A percentile compares a stretch with the other conserved stretches of the same genome.
phyloP scores from a whole-genome alignment of 768 basidiomycete species.

The Mycena amicta region DNA sequence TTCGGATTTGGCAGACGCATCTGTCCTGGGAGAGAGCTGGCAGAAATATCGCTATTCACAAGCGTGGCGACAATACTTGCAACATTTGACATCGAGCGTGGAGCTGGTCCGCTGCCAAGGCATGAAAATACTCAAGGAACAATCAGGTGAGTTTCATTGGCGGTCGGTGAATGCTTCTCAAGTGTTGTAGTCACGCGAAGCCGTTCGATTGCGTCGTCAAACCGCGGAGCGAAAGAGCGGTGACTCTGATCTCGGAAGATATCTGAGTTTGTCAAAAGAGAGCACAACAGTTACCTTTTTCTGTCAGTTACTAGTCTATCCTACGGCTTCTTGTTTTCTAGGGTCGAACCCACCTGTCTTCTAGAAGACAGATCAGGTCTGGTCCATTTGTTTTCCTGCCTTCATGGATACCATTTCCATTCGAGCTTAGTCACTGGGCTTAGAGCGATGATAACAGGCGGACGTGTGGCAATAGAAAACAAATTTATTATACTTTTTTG shows the following conservation, averaged over 20 bases:
- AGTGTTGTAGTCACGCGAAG: conserved; percentile 32
- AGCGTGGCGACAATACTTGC: conserved; percentile 47
- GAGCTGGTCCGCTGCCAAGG: conserved; percentile 44
- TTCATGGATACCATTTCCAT: too few species aligned
- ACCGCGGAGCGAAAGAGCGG: conserved; percentile 34
- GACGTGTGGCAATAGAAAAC: too few species aligned
- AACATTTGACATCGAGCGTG: conserved; percentile 49
- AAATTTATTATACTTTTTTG: too few species aligned
- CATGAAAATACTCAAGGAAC: conserved; percentile 47
- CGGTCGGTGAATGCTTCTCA: neutral
- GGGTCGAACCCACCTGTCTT: too few species aligned
- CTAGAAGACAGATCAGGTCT: too few species aligned
- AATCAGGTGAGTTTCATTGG: conserved; percentile 47
- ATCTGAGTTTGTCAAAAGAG: neutral
- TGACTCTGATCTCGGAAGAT: conserved; percentile 30
- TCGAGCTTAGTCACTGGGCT: too few species aligned
- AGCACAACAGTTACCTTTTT: too few species aligned
- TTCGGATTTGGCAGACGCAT: conserved; percentile 54
- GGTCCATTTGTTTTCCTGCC: too few species aligned
- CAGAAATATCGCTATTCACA: conserved; percentile 52
- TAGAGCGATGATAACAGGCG: too few species aligned
- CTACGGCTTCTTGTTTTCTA: too few species aligned
- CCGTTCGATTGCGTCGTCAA: conserved; percentile 38
- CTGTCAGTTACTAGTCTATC: too few species aligned
- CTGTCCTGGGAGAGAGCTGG: conserved; percentile 53